A percentile compares a stretch with the other conserved stretches of the same genome.
Conservation (phyloP, 1,284 basidiomycete species). For the Ceratobasidium sp. region DNA sequence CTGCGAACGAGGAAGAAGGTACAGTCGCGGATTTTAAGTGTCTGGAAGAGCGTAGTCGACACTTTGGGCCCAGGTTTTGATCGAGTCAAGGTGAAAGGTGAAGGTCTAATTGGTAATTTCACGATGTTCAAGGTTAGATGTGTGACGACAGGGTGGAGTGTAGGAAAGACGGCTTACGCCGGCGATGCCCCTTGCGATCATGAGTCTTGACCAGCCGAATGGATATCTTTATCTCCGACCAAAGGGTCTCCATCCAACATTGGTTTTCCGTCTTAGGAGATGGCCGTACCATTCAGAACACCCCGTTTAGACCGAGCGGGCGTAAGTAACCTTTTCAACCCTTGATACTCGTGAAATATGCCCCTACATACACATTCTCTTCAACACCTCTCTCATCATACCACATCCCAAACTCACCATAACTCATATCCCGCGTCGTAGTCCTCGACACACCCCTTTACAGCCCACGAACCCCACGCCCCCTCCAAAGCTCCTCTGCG, state of each 20-base stretch:
- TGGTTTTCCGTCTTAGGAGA: slow-evolving; percentile 41
- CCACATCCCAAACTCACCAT: slow-evolving; percentile 66
- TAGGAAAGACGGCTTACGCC: slow-evolving; percentile 60
- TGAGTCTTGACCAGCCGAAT: slow-evolving; percentile 70
- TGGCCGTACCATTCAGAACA: slow-evolving; percentile 33
- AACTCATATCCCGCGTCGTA: slow-evolving; percentile 79
- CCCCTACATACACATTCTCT: not conserved
- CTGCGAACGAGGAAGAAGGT: slow-evolving; percentile 37
- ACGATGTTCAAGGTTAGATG: no score
- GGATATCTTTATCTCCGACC: slow-evolving; percentile 55
- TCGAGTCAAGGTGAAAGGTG: slow-evolving; percentile 87
- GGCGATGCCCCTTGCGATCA: slow-evolving; percentile 81
- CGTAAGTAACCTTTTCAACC: slow-evolving; percentile 72
- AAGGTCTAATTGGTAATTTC: slow-evolving; percentile 72
- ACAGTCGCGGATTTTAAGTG: no score
- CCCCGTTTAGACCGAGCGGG: slow-evolving; percentile 50
- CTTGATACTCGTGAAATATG: slow-evolving; percentile 87
- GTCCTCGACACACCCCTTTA: slow-evolving; percentile 82
- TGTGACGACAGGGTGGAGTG: no score
- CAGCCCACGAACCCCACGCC: slow-evolving; percentile 73
- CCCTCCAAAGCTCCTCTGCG: slow-evolving; percentile 66
- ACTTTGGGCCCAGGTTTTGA: slow-evolving; percentile 88
- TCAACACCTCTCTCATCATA: not conserved
- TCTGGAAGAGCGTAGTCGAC: slow-evolving; percentile 47
- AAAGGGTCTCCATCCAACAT: slow-evolving; percentile 53